Evolutionary conservation across 208 protist genomes (phyloP).

Genomic region (Porcisia deanei): DNA sequence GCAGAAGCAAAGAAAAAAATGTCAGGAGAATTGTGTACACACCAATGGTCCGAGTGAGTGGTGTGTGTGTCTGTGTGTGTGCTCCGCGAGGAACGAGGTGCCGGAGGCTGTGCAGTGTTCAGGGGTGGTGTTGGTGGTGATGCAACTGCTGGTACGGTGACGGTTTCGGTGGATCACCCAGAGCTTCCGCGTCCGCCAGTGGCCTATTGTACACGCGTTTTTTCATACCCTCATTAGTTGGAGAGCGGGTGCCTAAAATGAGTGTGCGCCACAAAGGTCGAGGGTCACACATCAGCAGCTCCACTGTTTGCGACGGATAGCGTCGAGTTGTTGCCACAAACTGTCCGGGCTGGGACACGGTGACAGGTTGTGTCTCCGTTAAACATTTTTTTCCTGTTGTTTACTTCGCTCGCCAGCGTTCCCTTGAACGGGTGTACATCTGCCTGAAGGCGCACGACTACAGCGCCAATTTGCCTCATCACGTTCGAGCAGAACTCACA

Average conservation of each 20-base stretch:
- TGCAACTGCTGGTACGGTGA: not conserved
- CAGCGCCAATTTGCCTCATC: constrained; percentile 4
- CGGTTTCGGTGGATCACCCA: constrained; percentile 7
- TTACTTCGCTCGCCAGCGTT: not conserved
- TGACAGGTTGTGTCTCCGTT: not conserved
- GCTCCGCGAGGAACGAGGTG: constrained; percentile 1
- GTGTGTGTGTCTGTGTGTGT: not conserved
- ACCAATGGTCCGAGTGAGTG: not conserved
- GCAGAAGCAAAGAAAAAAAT: not conserved
- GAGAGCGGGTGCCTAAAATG: not conserved
- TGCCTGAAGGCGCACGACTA: not conserved
- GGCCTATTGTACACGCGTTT: constrained; percentile 1
- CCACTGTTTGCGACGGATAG: not conserved
- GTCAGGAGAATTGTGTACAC: not conserved
- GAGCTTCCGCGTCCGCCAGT: constrained; percentile 4
- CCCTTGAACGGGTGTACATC: not conserved
- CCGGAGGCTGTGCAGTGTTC: not conserved
- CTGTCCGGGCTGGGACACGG: not conserved
- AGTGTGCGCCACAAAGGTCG: not conserved
- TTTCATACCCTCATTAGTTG: not conserved
- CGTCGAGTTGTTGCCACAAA: not conserved
- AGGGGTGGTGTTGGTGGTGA: constrained; percentile 14
- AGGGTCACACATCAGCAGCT: not conserved
- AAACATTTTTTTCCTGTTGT: not conserved
- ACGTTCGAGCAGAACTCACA: constrained; percentile 21